phyloP scores from a whole-genome alignment of 2,329 filamentous ascomycete genomes.

The Colletotrichum musicola region DNA sequence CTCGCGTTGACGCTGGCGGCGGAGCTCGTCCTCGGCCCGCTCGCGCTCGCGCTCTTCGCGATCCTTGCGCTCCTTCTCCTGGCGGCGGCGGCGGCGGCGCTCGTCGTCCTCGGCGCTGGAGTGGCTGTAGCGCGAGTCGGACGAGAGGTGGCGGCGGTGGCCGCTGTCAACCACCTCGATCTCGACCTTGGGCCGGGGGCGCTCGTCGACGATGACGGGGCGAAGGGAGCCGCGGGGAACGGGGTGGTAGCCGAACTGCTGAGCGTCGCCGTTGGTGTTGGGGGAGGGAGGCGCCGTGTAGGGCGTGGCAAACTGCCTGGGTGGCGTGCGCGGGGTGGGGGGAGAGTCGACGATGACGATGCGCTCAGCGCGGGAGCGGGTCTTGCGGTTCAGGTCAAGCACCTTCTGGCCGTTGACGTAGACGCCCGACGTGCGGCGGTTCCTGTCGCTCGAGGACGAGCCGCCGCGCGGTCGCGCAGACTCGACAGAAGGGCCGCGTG shows the following conservation, averaged over 20 bases:
- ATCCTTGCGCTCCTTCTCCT: constrained; percentile 35
- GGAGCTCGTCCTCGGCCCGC: constrained; percentile 45
- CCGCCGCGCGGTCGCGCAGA: constrained; percentile 51
- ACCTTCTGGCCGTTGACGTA: constrained; percentile 55
- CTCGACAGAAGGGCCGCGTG: constrained; percentile 50
- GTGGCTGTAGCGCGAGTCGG: constrained; percentile 51
- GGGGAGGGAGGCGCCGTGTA: constrained; percentile 55
- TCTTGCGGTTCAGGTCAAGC: constrained; percentile 49
- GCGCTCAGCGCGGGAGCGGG: constrained; percentile 55
- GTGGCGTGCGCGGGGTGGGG: constrained; percentile 60
- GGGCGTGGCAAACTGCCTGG: constrained; percentile 55
- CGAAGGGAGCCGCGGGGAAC: constrained; percentile 42
- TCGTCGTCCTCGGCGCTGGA: constrained; percentile 46
- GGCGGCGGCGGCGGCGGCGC: constrained; percentile 44
- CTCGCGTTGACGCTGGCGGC: constrained; percentile 44
- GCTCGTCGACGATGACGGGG: constrained; percentile 56
- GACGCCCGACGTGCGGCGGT: constrained; percentile 49
- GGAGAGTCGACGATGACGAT: constrained; percentile 60
- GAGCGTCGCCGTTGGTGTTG: constrained; percentile 38
- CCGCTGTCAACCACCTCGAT: constrained; percentile 53
- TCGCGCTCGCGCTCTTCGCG: constrained; percentile 46
- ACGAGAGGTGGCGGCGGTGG: constrained; percentile 50
- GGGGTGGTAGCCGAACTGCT: constrained; percentile 42
- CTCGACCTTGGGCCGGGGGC: constrained; percentile 48
- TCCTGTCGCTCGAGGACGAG: constrained; percentile 47